Percentiles rank a stretch among this genome's conserved stretches.
phyloP scores from a whole-genome alignment of 805 yeast species.

The Kuraishia borneana region DNA sequence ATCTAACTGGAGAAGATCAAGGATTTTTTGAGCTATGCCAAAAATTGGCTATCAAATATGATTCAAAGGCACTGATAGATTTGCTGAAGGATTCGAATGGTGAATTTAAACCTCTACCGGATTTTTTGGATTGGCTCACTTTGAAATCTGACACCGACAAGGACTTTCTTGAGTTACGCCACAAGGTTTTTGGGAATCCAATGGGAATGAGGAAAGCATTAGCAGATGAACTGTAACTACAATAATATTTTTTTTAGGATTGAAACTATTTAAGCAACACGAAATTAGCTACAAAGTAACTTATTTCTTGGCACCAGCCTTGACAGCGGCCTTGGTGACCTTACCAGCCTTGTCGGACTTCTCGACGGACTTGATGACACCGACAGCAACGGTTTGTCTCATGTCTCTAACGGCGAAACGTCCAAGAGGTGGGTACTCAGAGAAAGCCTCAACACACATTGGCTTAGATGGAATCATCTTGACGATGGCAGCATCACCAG shows the following conservation, averaged over 20 bases:
- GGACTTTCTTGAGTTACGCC: conserved; percentile 6
- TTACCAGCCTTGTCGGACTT: conserved; percentile 82
- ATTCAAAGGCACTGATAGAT: conserved; percentile 20
- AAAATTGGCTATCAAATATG: not conserved
- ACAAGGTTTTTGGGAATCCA: conserved; percentile 63
- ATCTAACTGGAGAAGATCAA: conserved; percentile 11
- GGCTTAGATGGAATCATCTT: conserved; percentile 83
- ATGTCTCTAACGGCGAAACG: conserved; percentile 99
- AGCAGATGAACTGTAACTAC: conserved; percentile 32
- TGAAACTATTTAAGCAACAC: not conserved
- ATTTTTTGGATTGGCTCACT: conserved; percentile 57
- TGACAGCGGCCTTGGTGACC: conserved; percentile 93
- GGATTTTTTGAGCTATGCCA: not conserved
- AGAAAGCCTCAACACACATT: conserved; percentile 90
- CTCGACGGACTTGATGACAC: conserved; percentile 94
- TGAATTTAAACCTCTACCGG: conserved; percentile 21
- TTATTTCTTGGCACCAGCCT: conserved; percentile 74
- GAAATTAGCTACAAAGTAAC: conserved; percentile 7
- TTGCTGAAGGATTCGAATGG: conserved; percentile 18
- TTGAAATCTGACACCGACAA: conserved; percentile 23
- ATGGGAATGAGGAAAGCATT: conserved; percentile 53
- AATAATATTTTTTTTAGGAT: not conserved
- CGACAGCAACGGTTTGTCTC: conserved; percentile 99
- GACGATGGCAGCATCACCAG: conserved; percentile 95
- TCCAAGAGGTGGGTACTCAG: conserved; percentile 94